A percentile compares a stretch with the other conserved stretches of the same genome.
phyloP scores from a whole-genome alignment of 75 land plant genomes.

The Isoetes taiwanensis region DNA sequence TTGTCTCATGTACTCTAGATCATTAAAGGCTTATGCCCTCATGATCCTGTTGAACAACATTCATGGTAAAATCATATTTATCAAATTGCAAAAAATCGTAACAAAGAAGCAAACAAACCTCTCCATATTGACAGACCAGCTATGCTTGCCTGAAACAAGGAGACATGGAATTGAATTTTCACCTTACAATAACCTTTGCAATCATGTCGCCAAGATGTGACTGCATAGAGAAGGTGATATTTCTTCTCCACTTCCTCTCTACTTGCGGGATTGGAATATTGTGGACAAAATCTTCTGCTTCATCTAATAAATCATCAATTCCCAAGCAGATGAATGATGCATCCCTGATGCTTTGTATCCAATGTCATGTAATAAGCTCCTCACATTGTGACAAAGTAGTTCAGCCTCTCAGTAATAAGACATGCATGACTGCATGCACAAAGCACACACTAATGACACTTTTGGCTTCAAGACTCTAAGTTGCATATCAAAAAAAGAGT shows the following conservation, averaged over 20 bases:
- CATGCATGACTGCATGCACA: too few species aligned
- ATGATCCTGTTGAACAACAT: slow-evolving; percentile 57
- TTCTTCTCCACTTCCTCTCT: slow-evolving; percentile 68
- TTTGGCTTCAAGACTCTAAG: too few species aligned
- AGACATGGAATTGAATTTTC: slow-evolving; percentile 94
- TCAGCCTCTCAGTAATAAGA: too few species aligned
- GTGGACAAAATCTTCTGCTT: too few species aligned
- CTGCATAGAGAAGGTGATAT: slow-evolving; percentile 62
- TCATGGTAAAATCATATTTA: background rate
- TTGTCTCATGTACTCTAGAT: slow-evolving; percentile 92
- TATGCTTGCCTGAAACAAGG: slow-evolving; percentile 95
- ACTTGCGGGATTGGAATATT: too few species aligned
- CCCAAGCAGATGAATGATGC: too few species aligned
- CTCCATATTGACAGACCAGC: slow-evolving; percentile 99
- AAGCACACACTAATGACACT: too few species aligned
- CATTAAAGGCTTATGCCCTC: slow-evolving; percentile 95
- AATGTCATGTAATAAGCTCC: too few species aligned
- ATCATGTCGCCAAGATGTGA: slow-evolving; percentile 92
- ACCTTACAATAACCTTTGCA: slow-evolving; percentile 76
- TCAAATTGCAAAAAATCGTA: background rate
- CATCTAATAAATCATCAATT: too few species aligned
- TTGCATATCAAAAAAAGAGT: too few species aligned
- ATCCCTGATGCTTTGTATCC: too few species aligned
- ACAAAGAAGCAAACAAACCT: slow-evolving; percentile 31
- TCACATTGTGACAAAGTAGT: too few species aligned